phyloP scores from a whole-genome alignment of 1,139 yeast species.

The Suhomyces yuchorum region DNA sequence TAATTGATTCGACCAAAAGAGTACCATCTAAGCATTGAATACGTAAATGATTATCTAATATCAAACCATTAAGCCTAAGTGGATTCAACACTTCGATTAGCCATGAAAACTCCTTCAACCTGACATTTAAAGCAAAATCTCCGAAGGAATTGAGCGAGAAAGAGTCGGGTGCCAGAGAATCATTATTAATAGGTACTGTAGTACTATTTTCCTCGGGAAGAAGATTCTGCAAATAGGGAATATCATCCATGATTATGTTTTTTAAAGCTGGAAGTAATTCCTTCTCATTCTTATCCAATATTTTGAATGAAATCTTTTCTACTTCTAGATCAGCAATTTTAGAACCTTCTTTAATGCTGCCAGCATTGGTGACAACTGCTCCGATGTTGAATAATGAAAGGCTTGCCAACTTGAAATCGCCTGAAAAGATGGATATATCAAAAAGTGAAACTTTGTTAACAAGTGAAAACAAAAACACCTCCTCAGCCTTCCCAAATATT shows the following conservation, averaged over 20 bases:
- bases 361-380: slow-evolving; percentile 20
- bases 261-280: slow-evolving; percentile 12
- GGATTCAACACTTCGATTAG: slow-evolving; percentile 19
- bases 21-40: slow-evolving; percentile 20
- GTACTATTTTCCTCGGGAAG: neutral
- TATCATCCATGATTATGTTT: slow-evolving; percentile 23
- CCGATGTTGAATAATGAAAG: slow-evolving; percentile 12
- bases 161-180: neutral
- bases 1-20: slow-evolving; percentile 21
- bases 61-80: slow-evolving; percentile 18
- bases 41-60: slow-evolving; percentile 23
- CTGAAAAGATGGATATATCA: slow-evolving; percentile 15
- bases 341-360: slow-evolving; percentile 18
- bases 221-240: slow-evolving; percentile 20
- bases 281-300: slow-evolving; percentile 19
- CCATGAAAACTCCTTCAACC: slow-evolving; percentile 17
- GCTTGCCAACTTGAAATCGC: slow-evolving; percentile 13
- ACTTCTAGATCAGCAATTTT: slow-evolving; percentile 17
- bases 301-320: slow-evolving; percentile 15
- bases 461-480: slow-evolving; percentile 14
- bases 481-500: slow-evolving; percentile 10
- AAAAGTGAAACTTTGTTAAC: slow-evolving; percentile 11
- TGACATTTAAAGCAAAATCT: slow-evolving; percentile 21
- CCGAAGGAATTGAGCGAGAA: slow-evolving; percentile 11
- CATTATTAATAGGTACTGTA: neutral